phyloP scores from a whole-genome alignment of 306 rosid species.

The Cotoneaster glaucophyllus region DNA sequence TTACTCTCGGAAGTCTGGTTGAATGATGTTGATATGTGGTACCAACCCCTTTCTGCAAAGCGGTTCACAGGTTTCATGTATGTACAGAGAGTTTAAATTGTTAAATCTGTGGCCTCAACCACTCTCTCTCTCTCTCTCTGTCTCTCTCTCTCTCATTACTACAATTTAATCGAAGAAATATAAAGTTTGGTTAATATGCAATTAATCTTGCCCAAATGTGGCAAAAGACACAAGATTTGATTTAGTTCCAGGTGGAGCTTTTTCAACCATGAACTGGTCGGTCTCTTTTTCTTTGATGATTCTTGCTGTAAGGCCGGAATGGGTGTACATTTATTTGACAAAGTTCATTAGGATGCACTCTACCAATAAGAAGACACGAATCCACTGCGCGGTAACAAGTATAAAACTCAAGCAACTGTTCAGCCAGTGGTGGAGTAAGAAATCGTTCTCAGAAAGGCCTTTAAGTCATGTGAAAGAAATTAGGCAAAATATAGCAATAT shows the following conservation, averaged over 20 bases:
- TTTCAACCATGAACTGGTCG: background rate
- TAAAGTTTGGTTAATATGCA: background rate
- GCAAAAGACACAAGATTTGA: background rate
- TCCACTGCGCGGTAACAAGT: too few relatives aligned
- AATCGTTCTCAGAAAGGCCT: too few relatives aligned
- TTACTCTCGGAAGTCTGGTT: background rate
- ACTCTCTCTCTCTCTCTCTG: background rate
- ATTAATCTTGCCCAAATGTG: background rate
- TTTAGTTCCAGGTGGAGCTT: background rate
- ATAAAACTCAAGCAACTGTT: background rate
- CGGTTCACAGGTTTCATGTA: conserved; percentile 5
- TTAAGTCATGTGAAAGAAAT: too few relatives aligned
- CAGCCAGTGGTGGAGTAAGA: too few relatives aligned
- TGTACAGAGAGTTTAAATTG: background rate
- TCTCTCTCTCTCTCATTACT: background rate
- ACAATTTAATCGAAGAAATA: background rate
- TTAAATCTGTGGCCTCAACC: background rate
- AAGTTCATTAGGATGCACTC: too few relatives aligned
- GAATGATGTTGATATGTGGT: background rate
- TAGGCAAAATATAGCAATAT: too few relatives aligned
- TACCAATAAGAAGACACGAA: too few relatives aligned
- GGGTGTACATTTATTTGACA: background rate
- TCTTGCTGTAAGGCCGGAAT: background rate
- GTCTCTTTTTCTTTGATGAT: background rate
- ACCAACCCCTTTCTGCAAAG: conserved; percentile 1